phyloP scores from a whole-genome alignment of 441 rosid genomes.

The Gossypium schwendimanii region DNA sequence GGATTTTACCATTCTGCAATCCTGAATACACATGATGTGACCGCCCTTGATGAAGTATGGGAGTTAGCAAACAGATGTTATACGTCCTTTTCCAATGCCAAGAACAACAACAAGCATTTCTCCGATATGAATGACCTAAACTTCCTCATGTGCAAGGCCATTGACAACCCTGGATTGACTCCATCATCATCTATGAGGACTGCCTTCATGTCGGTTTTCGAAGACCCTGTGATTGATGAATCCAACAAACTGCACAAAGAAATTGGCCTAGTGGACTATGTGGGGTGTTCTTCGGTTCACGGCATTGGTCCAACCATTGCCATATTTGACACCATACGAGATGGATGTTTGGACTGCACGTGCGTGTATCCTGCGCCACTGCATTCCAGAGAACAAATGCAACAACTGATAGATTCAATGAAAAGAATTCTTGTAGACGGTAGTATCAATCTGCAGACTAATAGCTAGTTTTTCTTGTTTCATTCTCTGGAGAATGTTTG shows the following conservation, averaged over 20 bases:
- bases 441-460: background rate
- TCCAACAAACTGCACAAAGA: constrained; percentile 15
- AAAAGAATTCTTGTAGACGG: constrained; percentile 46
- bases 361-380: constrained; percentile 76
- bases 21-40: constrained; percentile 56
- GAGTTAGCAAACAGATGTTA: constrained; percentile 58
- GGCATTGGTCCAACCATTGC: constrained; percentile 75
- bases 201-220: constrained; percentile 66
- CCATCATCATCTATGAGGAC: constrained; percentile 60
- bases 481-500: background rate
- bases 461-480: constrained; percentile 5
- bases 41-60: constrained; percentile 54
- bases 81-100: constrained; percentile 36
- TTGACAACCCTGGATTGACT: constrained; percentile 70
- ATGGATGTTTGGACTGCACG: constrained; percentile 55
- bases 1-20: constrained; percentile 86
- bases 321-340: constrained; percentile 60
- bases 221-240: constrained; percentile 50
- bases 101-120: constrained; percentile 66
- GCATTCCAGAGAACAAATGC: constrained; percentile 82
- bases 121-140: constrained; percentile 78
- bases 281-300: constrained; percentile 71
- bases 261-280: constrained; percentile 48
- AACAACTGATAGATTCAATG: constrained; percentile 43
- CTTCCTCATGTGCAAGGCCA: constrained; percentile 76